A percentile compares a stretch with the other conserved stretches of the same genome.
Conservation (phyloP, 2,329 filamentous ascomycete species). For the Fusarium sp. region DNA sequence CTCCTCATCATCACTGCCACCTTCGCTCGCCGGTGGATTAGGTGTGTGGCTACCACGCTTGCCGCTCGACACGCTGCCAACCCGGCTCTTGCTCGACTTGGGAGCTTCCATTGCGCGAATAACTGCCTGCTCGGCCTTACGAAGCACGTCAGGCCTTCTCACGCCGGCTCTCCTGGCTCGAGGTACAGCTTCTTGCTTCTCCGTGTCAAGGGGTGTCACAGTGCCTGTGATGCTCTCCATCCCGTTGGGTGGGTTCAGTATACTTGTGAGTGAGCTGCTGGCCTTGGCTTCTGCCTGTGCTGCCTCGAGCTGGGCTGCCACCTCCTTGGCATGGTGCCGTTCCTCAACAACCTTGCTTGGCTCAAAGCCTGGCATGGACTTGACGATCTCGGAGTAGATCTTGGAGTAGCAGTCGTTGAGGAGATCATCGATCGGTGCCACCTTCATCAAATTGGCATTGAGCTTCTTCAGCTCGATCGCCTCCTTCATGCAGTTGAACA, state of each 20-base stretch:
- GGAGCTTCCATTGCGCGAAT: conserved; percentile 62
- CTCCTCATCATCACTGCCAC: conserved; percentile 53
- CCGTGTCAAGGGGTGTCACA: conserved; percentile 52
- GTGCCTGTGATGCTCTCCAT: conserved; percentile 52
- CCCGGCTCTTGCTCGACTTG: conserved; percentile 61
- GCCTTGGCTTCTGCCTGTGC: conserved; percentile 51
- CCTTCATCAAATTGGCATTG: conserved; percentile 90
- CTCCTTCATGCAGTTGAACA: conserved; percentile 68
- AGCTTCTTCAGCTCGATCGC: conserved; percentile 74
- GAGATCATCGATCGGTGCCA: conserved; percentile 88
- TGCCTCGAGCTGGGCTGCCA: conserved; percentile 52
- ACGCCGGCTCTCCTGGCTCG: conserved; percentile 60
- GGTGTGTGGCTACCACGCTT: conserved; percentile 59
- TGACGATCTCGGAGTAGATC: conserved; percentile 76
- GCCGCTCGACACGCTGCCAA: conserved; percentile 64
- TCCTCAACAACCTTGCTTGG: conserved; percentile 61
- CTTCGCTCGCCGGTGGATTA: conserved; percentile 51
- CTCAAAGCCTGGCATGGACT: conserved; percentile 65
- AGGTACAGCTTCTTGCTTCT: conserved; percentile 56
- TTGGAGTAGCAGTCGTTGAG: conserved; percentile 89
- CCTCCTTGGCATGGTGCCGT: conserved; percentile 57
- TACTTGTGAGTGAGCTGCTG: conserved; percentile 53
- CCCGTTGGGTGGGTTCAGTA: conserved; percentile 58
- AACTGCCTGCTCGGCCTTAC: conserved; percentile 71
- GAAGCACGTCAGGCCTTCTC: conserved; percentile 68